Evolutionary conservation across 768 basidiomycete species (phyloP).

Genomic region (Leccinum incarnatum): DNA sequence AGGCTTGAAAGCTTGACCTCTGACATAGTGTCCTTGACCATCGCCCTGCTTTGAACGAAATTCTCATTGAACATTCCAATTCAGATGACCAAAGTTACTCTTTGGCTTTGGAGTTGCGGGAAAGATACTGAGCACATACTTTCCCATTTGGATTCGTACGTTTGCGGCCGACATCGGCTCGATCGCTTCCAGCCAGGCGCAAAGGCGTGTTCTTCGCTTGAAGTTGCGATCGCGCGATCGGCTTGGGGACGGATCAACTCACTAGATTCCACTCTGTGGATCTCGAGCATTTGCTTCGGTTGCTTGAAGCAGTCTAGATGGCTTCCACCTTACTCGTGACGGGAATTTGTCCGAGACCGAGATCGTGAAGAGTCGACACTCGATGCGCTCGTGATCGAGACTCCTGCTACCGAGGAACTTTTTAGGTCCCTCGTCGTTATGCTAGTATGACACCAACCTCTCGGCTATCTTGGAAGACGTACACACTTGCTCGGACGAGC

Average conservation of each 20-base stretch:
- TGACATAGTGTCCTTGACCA: neutral
- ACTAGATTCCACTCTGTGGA: neutral
- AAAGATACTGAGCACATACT: neutral
- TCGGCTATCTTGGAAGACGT: neutral
- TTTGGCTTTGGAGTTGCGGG: neutral
- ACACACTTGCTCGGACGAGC: neutral
- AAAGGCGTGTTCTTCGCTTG: too few relatives aligned
- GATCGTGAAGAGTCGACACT: neutral
- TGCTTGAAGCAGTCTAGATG: neutral
- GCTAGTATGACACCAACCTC: neutral
- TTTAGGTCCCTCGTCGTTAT: neutral
- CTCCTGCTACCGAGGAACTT: neutral
- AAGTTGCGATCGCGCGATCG: neutral
- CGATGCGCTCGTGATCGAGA: neutral
- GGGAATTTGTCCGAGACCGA: neutral
- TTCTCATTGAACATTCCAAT: neutral
- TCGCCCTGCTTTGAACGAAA: slow-evolving; percentile 1
- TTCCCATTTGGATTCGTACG: too few relatives aligned
- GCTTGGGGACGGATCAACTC: neutral
- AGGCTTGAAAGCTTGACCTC: slow-evolving; percentile 12
- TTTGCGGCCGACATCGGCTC: neutral
- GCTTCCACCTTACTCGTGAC: neutral
- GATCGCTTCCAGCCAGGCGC: neutral
- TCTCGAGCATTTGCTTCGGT: neutral
- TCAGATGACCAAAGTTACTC: neutral